Conservation (phyloP, 108 stramenopile species). For the Seminavis robusta region DNA sequence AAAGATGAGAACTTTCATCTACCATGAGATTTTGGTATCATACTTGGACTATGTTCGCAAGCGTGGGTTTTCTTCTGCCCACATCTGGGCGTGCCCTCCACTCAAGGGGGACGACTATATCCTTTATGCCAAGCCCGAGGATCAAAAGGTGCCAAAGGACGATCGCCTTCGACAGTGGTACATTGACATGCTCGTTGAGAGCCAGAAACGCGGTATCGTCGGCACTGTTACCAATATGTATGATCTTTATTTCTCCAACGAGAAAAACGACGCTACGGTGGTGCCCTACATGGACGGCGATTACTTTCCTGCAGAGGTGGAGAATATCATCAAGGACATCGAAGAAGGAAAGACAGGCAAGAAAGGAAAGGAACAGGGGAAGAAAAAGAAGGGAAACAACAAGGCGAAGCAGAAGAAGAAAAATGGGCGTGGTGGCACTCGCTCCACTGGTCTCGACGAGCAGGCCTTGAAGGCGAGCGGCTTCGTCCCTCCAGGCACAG, state of each 20-base stretch:
- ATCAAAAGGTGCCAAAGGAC: conserved; percentile 94
- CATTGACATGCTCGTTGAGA: conserved; percentile 92
- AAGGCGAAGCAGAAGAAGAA: conserved; percentile 68
- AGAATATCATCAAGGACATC: conserved; percentile 96
- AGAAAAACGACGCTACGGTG: conserved; percentile 73
- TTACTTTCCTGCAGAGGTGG: conserved; percentile 97
- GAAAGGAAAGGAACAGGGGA: conserved; percentile 45
- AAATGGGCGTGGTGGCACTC: conserved; percentile 73
- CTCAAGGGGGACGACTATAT: conserved; percentile 98
- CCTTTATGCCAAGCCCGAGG: conserved; percentile 96
- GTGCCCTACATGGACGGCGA: conserved; percentile 99
- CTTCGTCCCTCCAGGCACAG: conserved; percentile 59
- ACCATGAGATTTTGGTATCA: conserved; percentile 92
- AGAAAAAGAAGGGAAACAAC: conserved; percentile 62
- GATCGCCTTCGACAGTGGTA: conserved; percentile 96
- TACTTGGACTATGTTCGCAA: conserved; percentile 92
- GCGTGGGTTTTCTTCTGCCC: conserved; percentile 87
- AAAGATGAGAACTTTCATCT: conserved; percentile 88
- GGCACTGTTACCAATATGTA: conserved; percentile 91
- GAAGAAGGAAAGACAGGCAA: conserved; percentile 77
- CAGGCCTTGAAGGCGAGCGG: conserved; percentile 82
- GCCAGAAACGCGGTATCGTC: conserved; percentile 85
- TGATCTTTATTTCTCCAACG: conserved; percentile 89
- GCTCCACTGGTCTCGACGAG: conserved; percentile 83
- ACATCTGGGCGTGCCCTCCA: conserved; percentile 99